Evolutionary conservation across 2,329 filamentous ascomycete genomes (phyloP), one percentile per base, ranked within the genome.

Genomic region (Phyllosticta paracitricarpa): DNA sequence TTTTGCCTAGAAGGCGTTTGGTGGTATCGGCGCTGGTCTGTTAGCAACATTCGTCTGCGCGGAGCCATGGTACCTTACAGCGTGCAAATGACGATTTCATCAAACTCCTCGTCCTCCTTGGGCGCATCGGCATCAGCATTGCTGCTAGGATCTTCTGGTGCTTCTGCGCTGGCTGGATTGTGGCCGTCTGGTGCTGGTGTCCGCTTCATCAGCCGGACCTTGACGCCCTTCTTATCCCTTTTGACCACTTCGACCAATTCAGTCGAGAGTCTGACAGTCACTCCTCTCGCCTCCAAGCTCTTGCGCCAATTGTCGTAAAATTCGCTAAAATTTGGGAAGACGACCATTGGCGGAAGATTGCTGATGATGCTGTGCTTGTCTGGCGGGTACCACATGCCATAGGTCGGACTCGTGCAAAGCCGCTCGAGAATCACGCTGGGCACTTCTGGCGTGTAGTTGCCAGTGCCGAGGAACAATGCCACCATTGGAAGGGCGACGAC

Each of bases 381-480:
- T 9, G 74, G 71, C 2, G 80, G 77, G 65, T 82, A 83, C 81
- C 81, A 84, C 80, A 84, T 82, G 54, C 81, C 81, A 63, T 82
- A 82, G 1, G 81, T 83, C 0, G 81, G 80, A 64, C 77, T 80
- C 1, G 78, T 80, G 66, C 73, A 77, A 1, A 81, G 70, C 10
- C 78, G 66, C 64, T 81, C 78, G 14, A 91, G 76, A 35, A 91
- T 84, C 25, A 87, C 85, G 52, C 81, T 82, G 0, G 87, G 84
- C 0, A 91, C 87, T 64, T 89, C 84, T 0, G 87, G 83, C 0
- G 87, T 88, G 66, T 89, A 85, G 65, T 91, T 91, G 1, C 88
- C 87, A 5, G 88, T 90, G 0, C 88, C 88, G 0, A 91, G 76
- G 68, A 91, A 90, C 1, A 91, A 76, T 0, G 88, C 88, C 33